Evolutionary conservation across 306 rosid species (phyloP).

Genomic region (Sesbania bispinosa): DNA sequence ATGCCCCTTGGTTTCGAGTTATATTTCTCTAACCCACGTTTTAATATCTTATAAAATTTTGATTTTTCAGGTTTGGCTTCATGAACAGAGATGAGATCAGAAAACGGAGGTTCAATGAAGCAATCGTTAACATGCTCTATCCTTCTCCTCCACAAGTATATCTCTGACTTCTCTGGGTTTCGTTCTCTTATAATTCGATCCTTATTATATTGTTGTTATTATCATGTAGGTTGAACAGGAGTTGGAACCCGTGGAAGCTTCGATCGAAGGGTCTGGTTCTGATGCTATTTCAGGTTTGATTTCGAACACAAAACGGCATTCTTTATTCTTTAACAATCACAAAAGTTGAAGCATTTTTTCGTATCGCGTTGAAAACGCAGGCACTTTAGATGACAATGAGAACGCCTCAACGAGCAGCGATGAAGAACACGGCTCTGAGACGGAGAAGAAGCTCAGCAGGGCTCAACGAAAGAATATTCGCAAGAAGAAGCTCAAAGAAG

Average conservation of each 20-base stretch:
- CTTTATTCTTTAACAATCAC: background rate
- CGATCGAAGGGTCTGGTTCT: background rate
- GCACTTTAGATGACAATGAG: constrained; percentile 20
- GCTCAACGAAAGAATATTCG: constrained; percentile 72
- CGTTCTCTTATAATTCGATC: background rate
- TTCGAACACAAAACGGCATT: background rate
- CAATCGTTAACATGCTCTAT: too few species aligned
- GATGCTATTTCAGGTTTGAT: constrained; percentile 38
- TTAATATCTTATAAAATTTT: too few species aligned
- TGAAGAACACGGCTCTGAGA: constrained; percentile 23
- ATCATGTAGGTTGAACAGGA: background rate
- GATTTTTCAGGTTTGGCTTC: background rate
- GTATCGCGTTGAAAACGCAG: background rate
- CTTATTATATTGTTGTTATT: background rate
- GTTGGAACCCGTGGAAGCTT: background rate
- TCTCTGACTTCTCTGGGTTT: background rate
- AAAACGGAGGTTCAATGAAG: too few species aligned
- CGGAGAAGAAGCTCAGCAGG: constrained; percentile 47
- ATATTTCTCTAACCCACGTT: too few species aligned
- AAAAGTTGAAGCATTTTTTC: background rate
- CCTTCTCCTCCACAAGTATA: constrained; percentile 35
- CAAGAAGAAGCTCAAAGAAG: constrained; percentile 58
- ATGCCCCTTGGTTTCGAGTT: too few species aligned
- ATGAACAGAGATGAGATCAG: constrained; percentile 57
- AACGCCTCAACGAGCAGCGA: constrained; percentile 31